Base-by-base conservation (phyloP, 2,329 filamentous ascomycete genomes). In the Arthrobotrys megalospora region DNA sequence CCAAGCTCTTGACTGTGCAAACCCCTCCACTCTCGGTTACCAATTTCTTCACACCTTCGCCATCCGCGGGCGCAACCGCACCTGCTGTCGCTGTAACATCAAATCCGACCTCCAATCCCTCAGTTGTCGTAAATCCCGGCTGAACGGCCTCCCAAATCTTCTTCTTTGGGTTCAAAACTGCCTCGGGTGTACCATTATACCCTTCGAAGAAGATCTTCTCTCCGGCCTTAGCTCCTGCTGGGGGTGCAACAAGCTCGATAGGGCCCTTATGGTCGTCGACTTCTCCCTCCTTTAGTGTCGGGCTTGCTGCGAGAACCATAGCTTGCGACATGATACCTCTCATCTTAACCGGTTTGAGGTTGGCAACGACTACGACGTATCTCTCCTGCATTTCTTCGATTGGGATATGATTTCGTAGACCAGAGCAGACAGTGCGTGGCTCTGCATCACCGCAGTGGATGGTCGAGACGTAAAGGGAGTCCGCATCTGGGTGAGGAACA, bases 281-380 rank as follows among this genome's bases (percentile, higher is more conserved):
- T 36, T 72, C 75, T 52, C 94, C 95, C 83, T 95, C 92, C 83
- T 91, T 90, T 58, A 92, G 85, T 76, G 88, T 88, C n/a, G 95
- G 96, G 16, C 93, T 97, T 1, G 96, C 96, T 8, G 96, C 96
- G 45, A 99, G 89, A 14, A 99, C 96, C 96, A 99, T 98, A 83
- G 94, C 91, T 68, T 86, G 88, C 36, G 88, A 92, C 84, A 92
- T 92, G 84, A 93, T 89, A 81, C 96, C 96, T 80, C 96, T 93
- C 96, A 99, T 99, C 85, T 96, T 99, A 85, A 98, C 96, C 63
- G 96, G 96, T 88, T 99, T 99, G 81, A 99, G 89, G 86, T 99
- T 99, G 88, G 93, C 97, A 21, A 99, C 95, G 0, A 96, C 93
- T 36, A 99, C 89, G 79, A 99, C 93, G 86, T 96, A 97, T 84